These are phyloP conservation scores for Aspergillus sp. DNA, from an alignment of 2,329 filamentous ascomycete species.

Conservation along the genomic window DNA sequence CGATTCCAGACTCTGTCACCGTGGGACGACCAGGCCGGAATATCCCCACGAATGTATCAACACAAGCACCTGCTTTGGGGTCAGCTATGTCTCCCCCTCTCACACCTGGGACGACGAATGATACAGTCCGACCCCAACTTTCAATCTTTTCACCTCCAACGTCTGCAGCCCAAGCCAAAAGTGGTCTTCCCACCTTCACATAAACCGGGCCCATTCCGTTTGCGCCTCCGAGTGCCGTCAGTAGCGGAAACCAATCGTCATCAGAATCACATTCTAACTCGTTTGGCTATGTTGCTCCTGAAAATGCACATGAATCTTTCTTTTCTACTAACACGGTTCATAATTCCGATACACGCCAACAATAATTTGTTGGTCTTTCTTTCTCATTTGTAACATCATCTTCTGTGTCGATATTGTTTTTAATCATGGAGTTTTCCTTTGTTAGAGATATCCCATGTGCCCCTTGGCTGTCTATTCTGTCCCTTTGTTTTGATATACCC, in stretches of 20 bases:
- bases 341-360: not conserved
- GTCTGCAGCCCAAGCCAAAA: conserved; percentile 29
- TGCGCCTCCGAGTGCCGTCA: conserved; percentile 13
- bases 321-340: not conserved
- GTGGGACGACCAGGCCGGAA: conserved; percentile 3
- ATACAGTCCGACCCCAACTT: conserved; percentile 11
- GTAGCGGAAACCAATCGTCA: not conserved
- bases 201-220: conserved; percentile 42
- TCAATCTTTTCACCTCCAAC: conserved; percentile 25
- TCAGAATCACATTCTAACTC: not conserved
- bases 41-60: not conserved
- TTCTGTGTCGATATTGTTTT: conserved; percentile 7
- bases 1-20: conserved; percentile 5
- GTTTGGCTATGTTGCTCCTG: not conserved
- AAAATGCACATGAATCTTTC: not conserved
- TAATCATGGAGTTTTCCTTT: conserved; percentile 4
- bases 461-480: too few species aligned
- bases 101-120: conserved; percentile 12
- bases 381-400: conserved; percentile 1
- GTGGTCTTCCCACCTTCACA: conserved; percentile 47
- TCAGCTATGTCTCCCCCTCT: conserved; percentile 18
- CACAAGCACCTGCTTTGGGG: conserved; percentile 2
- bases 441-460: not conserved
- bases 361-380: not conserved
- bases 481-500: conserved; percentile 8